These are phyloP conservation scores for Candida silvicultrix DNA, from an alignment of 805 yeast species.

Conservation along the genomic window DNA sequence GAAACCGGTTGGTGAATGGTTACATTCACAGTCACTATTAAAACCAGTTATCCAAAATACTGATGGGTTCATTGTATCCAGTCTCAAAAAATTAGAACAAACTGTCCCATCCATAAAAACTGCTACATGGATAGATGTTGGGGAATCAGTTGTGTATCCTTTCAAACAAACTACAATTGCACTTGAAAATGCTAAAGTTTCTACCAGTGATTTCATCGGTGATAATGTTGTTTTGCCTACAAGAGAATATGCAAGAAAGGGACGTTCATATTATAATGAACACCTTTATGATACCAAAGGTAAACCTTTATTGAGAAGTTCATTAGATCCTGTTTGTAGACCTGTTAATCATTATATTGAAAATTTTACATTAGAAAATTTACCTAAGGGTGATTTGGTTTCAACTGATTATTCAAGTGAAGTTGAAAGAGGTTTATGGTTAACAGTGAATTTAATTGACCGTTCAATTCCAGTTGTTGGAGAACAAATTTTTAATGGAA, in stretches of 20 bases:
- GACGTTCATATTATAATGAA: constrained; percentile 45
- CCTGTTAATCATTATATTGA: constrained; percentile 57
- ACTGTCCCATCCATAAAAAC: constrained; percentile 55
- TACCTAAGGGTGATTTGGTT: constrained; percentile 40
- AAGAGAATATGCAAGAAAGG: constrained; percentile 37
- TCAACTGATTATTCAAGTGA: constrained; percentile 48
- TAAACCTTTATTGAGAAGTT: constrained; percentile 55
- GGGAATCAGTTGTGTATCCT: constrained; percentile 47
- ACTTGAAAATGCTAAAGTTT: constrained; percentile 28
- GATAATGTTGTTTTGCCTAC: constrained; percentile 40
- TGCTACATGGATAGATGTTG: constrained; percentile 40
- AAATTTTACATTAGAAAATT: constrained; percentile 33
- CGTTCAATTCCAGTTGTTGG: constrained; percentile 31
- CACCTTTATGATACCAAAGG: constrained; percentile 53
- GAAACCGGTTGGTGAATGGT: constrained; percentile 23
- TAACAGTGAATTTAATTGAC: constrained; percentile 32
- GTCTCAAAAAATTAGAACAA: constrained; percentile 52
- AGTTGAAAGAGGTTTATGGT: constrained; percentile 41
- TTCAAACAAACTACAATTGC: constrained; percentile 37
- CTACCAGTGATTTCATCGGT: constrained; percentile 26
- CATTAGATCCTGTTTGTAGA: constrained; percentile 52
- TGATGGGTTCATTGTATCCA: constrained; percentile 48
- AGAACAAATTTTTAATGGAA: constrained; percentile 20
- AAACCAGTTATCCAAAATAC: constrained; percentile 39
- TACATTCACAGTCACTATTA: constrained; percentile 26